These are phyloP conservation scores for Auricularia heimuer DNA, from an alignment of 768 basidiomycete species.

Conservation along the genomic window DNA sequence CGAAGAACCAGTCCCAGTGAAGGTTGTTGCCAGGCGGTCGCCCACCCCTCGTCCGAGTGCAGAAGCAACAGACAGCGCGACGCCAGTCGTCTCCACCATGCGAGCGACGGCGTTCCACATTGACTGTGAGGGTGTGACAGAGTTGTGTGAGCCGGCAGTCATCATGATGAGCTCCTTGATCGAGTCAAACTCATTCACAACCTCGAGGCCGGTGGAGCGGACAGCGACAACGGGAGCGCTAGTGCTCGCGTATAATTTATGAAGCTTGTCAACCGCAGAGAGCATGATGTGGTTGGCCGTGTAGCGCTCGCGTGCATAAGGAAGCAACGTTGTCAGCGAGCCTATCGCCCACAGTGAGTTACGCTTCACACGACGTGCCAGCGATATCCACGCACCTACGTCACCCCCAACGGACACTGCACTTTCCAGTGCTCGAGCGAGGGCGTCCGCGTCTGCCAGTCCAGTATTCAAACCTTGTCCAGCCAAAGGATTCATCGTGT, in stretches of 20 bases:
- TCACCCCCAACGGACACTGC: slow-evolving; percentile 63
- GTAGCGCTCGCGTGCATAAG: slow-evolving; percentile 77
- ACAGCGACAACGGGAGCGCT: slow-evolving; percentile 71
- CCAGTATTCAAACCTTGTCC: slow-evolving; percentile 95
- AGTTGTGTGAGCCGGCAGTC: slow-evolving; percentile 45
- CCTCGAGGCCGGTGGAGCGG: slow-evolving; percentile 78
- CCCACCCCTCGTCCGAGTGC: not conserved
- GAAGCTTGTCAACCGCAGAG: slow-evolving; percentile 78
- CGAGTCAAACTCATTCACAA: slow-evolving; percentile 78
- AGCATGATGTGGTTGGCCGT: slow-evolving; percentile 79
- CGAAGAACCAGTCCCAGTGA: not conserved
- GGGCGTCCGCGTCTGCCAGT: slow-evolving; percentile 71
- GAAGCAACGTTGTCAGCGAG: slow-evolving; percentile 60
- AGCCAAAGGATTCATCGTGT: slow-evolving; percentile 88
- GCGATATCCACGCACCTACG: slow-evolving; percentile 45
- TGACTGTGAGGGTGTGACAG: not conserved
- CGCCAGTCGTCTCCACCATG: not conserved
- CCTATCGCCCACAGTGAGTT: slow-evolving; percentile 30
- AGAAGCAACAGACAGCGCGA: not conserved
- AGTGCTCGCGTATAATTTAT: slow-evolving; percentile 72
- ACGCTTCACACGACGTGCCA: not conserved
- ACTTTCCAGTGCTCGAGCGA: slow-evolving; percentile 53
- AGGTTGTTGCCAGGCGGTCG: not conserved
- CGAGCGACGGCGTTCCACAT: not conserved
- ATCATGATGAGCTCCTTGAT: slow-evolving; percentile 81